Evolutionary conservation across 805 yeast genomes (phyloP), one percentile per base, ranked within the genome.

Genomic region (Saccharomycopsis fibuligera): DNA sequence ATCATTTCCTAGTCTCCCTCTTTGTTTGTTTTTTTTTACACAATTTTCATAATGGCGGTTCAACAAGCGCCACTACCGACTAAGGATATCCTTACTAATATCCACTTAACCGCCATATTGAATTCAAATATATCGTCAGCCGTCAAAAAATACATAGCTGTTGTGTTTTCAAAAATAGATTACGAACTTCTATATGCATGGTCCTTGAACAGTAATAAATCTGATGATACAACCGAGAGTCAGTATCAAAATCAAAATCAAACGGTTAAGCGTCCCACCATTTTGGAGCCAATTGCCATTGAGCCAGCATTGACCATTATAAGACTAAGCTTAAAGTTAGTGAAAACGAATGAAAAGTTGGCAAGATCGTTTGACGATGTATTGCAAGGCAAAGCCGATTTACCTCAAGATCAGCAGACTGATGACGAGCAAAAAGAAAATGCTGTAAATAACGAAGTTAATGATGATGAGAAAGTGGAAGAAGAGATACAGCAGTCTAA

Each of bases 111-210:
- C 6, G 48, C 40, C 2, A 44, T 48, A 8, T 16, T 48, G 12
- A 31, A 44, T 35, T 48, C 52, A 2, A 37, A 38, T 35, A 6
- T 48, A n/a, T 22, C 41, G 6, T 3, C 14, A 4, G 23, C 6
- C 5, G 43, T 47, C 12, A 35, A n/a, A 4, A 12, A 17, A 5
- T 47, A 47, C 39, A 22, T 47, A 3, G 50, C 47, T 8, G 47
- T 47, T 4, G 17, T 31, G 5, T 47, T 31, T 23, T 14, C 39
- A 8, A 23, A 21, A 12, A n/a, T n/a, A n/a, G 22, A 29, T 4
- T 43, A 44, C 5, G 27, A 41, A 46, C 10, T 49, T 24, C 41
- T 49, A 12, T 36, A 37, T 25, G 53, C 37, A 14, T 49, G 53
- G 53, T 22, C 48, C 17, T 21, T 49, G 10, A 22, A 21, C 23